These are phyloP conservation scores for Chlorella sp. DNA, from an alignment of 139 green algal genomes.

Conservation along the genomic window DNA sequence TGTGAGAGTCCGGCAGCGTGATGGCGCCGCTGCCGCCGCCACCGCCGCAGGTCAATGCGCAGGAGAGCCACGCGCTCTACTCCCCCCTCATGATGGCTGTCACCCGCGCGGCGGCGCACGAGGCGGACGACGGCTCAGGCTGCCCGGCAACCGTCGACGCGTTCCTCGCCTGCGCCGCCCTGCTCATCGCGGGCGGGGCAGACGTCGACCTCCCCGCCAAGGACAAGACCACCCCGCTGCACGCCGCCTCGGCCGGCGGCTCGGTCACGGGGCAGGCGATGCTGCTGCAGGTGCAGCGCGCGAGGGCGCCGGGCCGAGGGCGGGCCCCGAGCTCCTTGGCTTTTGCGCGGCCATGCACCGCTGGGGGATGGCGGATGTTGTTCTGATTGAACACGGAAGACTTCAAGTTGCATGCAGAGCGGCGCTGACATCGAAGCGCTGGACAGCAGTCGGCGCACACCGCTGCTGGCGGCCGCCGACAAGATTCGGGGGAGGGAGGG, in stretches of 20 bases:
- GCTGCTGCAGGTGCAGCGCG: neutral
- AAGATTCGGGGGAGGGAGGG: too few species aligned
- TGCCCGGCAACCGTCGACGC: neutral
- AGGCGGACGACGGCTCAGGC: neutral
- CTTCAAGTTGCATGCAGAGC: neutral
- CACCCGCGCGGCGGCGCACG: neutral
- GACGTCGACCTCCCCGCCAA: neutral
- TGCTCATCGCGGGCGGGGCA: slow-evolving; percentile 6
- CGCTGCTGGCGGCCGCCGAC: too few species aligned
- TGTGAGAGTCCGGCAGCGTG: neutral
- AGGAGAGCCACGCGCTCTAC: neutral
- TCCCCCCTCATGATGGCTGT: slow-evolving; percentile 3
- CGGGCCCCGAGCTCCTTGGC: neutral
- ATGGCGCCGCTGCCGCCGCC: neutral
- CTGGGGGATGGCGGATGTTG: too few species aligned
- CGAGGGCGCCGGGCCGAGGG: neutral
- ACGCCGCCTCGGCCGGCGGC: slow-evolving; percentile 7
- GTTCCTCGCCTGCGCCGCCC: neutral
- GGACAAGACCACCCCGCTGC: slow-evolving; percentile 7
- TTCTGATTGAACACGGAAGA: too few species aligned
- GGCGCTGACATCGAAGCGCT: neutral
- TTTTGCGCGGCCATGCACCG: neutral
- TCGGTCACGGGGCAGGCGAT: neutral
- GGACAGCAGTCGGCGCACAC: neutral
- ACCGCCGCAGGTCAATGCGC: slow-evolving; percentile 5